These are phyloP conservation scores for Aurifilum marmelostoma DNA, from an alignment of 2,329 filamentous ascomycete genomes.

Conservation along the genomic window DNA sequence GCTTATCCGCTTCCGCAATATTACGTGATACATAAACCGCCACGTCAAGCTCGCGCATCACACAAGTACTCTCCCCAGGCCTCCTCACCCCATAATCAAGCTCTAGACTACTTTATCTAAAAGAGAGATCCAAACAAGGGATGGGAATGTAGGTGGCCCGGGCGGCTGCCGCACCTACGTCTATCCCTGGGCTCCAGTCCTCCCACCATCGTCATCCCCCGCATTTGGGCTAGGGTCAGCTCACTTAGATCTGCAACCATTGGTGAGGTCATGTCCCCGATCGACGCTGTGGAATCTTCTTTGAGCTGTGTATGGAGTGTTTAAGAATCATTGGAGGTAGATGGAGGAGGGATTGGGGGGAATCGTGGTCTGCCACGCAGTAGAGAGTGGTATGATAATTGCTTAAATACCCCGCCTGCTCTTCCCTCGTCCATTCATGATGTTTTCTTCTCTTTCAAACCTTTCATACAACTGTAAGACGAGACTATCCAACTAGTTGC, in stretches of 20 bases:
- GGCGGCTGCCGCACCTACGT: conserved; percentile 1
- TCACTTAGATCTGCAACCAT: not conserved
- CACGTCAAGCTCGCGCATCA: not conserved
- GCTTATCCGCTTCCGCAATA: too few relatives aligned
- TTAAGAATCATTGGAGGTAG: not conserved
- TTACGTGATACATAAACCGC: not conserved
- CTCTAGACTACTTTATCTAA: not conserved
- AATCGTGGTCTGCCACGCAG: too few relatives aligned
- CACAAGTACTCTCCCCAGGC: not conserved
- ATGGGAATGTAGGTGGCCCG: not conserved
- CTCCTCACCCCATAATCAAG: not conserved
- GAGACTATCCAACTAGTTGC: not conserved
- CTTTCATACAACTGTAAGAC: not conserved
- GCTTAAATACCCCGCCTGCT: conserved; percentile 13
- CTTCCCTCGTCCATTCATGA: not conserved
- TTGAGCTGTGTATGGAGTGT: not conserved
- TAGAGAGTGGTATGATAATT: not conserved
- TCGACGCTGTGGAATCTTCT: conserved; percentile 1
- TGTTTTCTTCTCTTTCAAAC: not conserved
- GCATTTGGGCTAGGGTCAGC: conserved; percentile 10
- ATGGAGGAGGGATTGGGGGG: not conserved
- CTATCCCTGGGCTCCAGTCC: not conserved
- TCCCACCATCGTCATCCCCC: conserved; percentile 13
- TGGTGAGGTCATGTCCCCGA: conserved; percentile 15
- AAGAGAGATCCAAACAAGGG: not conserved